Percentiles rank a stretch among this genome's conserved stretches.
Evolutionary conservation across 2,329 filamentous ascomycete genomes (phyloP).

Genomic region (Microthyrium microscopicum): DNA sequence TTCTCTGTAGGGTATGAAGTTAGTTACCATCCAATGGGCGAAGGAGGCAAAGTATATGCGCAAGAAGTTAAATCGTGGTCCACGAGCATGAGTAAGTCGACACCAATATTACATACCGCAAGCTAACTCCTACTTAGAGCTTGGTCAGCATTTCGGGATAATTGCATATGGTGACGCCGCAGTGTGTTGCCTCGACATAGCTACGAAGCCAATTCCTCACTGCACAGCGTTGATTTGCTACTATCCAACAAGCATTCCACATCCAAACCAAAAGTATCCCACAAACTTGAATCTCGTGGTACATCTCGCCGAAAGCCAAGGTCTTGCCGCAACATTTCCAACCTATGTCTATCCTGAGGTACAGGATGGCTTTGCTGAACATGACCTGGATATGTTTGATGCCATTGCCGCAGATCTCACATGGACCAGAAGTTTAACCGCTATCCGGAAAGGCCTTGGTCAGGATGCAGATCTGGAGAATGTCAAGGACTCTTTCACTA

Average conservation of each 20-base stretch:
- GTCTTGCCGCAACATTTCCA: constrained; percentile 30
- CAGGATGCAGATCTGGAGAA: constrained; percentile 29
- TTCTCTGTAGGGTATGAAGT: constrained; percentile 48
- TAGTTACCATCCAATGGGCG: constrained; percentile 35
- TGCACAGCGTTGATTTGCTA: constrained; percentile 45
- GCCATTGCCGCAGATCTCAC: constrained; percentile 45
- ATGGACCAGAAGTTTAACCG: constrained; percentile 45
- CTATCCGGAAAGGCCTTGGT: constrained; percentile 43
- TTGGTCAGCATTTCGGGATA: constrained; percentile 1
- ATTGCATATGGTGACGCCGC: constrained; percentile 46
- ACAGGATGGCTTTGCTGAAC: constrained; percentile 53
- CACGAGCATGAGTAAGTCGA: constrained; percentile 3
- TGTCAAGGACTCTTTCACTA: constrained; percentile 18
- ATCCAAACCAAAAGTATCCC: constrained; percentile 28
- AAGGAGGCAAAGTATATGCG: constrained; percentile 31
- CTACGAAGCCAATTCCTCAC: constrained; percentile 37
- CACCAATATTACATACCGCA: no score
- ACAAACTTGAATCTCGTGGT: constrained; percentile 32
- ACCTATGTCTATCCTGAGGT: constrained; percentile 38
- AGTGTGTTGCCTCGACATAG: constrained; percentile 39
- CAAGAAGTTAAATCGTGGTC: constrained; percentile 36
- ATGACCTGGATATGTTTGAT: constrained; percentile 50
- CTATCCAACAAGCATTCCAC: constrained; percentile 43
- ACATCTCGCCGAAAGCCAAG: constrained; percentile 35
- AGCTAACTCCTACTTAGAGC: constrained; percentile 26